Conservation (phyloP, 1,139 yeast genomes). For the Pichia sp. region DNA sequence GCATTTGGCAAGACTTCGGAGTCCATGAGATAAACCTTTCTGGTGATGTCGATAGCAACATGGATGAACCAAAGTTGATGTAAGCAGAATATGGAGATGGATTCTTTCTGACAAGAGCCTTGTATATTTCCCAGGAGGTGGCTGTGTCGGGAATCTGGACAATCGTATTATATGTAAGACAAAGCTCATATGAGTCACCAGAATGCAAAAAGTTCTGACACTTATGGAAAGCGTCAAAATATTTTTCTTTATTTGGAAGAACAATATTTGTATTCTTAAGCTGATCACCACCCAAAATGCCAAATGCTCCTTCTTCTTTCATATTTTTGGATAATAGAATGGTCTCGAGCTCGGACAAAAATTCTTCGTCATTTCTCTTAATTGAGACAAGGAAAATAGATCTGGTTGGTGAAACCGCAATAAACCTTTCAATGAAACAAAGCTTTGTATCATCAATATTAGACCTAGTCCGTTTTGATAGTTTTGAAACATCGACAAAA, state of each 20-base stretch:
- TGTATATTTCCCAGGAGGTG: constrained; percentile 76
- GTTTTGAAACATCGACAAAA: constrained; percentile 37
- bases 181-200: constrained; percentile 93
- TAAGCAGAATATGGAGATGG: constrained; percentile 93
- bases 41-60: constrained; percentile 84
- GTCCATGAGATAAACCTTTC: constrained; percentile 89
- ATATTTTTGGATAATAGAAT: not conserved
- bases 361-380: constrained; percentile 35
- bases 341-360: constrained; percentile 34
- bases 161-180: constrained; percentile 77
- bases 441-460: constrained; percentile 68
- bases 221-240: constrained; percentile 50
- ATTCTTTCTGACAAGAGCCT: constrained; percentile 63
- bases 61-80: constrained; percentile 62
- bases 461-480: constrained; percentile 34
- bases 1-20: constrained; percentile 57
- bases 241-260: constrained; percentile 53
- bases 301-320: not conserved
- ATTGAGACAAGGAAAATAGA: constrained; percentile 53
- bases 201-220: constrained; percentile 69
- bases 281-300: no score
- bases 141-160: constrained; percentile 45
- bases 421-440: constrained; percentile 63
- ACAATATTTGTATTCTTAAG: constrained; percentile 33
- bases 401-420: constrained; percentile 46